phyloP scores from a whole-genome alignment of 1,284 basidiomycete species.

The Pseudozyma sp. region DNA sequence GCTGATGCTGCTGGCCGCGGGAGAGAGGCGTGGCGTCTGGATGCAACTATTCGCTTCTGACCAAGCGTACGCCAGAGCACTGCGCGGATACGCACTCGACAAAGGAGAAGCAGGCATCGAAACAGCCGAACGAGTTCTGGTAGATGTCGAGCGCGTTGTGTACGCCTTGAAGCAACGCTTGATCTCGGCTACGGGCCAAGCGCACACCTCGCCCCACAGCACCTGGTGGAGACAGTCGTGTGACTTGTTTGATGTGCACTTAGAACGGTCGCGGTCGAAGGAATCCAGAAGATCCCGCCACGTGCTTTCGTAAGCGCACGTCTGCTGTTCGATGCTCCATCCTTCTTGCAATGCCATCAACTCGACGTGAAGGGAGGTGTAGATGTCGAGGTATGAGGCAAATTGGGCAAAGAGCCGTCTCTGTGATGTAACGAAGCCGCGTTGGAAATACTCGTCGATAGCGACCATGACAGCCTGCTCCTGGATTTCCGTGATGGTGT shows the following conservation, averaged over 20 bases:
- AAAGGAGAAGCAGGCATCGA: neutral
- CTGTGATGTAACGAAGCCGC: neutral
- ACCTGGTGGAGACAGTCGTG: slow-evolving; percentile 3
- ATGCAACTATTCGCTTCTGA: neutral
- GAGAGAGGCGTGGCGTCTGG: slow-evolving; percentile 1
- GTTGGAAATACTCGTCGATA: neutral
- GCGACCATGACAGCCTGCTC: neutral
- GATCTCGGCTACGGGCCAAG: neutral
- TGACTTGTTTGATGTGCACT: neutral
- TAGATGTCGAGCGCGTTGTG: neutral
- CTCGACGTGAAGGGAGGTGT: neutral
- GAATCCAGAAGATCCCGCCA: neutral
- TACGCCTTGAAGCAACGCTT: slow-evolving; percentile 4
- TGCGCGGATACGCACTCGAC: neutral
- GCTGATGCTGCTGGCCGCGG: neutral
- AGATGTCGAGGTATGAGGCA: slow-evolving; percentile 2
- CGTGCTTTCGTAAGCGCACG: neutral
- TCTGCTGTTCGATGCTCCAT: neutral
- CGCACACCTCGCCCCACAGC: neutral
- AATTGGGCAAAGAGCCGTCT: neutral
- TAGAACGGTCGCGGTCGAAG: neutral
- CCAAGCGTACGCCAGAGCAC: neutral
- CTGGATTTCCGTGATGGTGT: slow-evolving; percentile 3
- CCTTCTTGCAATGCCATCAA: neutral
- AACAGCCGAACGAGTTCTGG: neutral